These are phyloP conservation scores for Zalerion maritima DNA, from an alignment of 495 filamentous ascomycete species.

Conservation along the genomic window DNA sequence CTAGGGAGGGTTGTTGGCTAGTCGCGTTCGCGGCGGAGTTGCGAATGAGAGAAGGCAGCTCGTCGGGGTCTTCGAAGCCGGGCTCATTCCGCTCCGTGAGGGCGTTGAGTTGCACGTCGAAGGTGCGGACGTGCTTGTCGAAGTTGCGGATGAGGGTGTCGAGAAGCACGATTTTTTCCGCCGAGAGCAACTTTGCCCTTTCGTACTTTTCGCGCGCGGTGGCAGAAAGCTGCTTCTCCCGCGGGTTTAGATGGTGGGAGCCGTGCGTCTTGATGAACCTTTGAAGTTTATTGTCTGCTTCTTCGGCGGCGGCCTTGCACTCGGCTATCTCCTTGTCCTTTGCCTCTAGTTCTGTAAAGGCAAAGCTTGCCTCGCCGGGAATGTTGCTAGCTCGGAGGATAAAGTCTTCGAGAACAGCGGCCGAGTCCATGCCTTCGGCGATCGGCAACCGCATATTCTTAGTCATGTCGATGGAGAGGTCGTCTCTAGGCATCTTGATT, in stretches of 20 bases:
- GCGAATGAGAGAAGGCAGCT: conserved; percentile 63
- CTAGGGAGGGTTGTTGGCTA: conserved; percentile 21
- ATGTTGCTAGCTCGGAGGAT: conserved; percentile 76
- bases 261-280: conserved; percentile 81
- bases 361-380: conserved; percentile 77
- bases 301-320: conserved; percentile 55
- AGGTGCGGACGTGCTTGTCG: conserved; percentile 75
- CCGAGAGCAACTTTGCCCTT: conserved; percentile 56
- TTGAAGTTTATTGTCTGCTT: conserved; percentile 69
- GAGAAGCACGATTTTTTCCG: conserved; percentile 71
- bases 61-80: conserved; percentile 58
- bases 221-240: conserved; percentile 61
- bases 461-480: conserved; percentile 43
- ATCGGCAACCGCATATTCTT: conserved; percentile 33
- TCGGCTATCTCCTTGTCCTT: conserved; percentile 74
- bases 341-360: conserved; percentile 86
- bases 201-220: conserved; percentile 59
- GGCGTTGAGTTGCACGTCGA: conserved; percentile 77
- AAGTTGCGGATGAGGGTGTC: conserved; percentile 64
- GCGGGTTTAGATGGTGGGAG: conserved; percentile 66
- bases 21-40: conserved; percentile 35
- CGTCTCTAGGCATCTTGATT: conserved; percentile 48
- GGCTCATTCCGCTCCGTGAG: conserved; percentile 62
- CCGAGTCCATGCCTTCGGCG: conserved; percentile 51
- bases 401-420: conserved; percentile 83